Evolutionary conservation across 2,329 filamentous ascomycete genomes (phyloP), one percentile per base, ranked within the genome.

Genomic region (Alternaria dauci): DNA sequence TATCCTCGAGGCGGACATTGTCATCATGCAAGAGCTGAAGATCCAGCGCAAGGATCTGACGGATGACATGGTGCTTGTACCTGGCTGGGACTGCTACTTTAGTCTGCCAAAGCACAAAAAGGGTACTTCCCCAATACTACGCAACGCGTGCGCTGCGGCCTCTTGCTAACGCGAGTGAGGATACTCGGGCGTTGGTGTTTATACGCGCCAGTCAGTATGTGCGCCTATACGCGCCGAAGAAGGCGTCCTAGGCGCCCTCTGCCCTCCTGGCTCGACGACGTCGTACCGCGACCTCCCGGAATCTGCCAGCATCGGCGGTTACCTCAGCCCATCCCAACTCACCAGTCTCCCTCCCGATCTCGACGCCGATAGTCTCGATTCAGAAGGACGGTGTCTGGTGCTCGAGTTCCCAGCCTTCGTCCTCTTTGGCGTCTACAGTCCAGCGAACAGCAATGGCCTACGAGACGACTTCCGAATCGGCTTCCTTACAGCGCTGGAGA

Each of bases 11-110:
- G 89, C 94, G 54, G 95, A 99, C 77, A 95, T 99, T 65, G 88
- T 98, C 18, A 86, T 97, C 59, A 93, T 98, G 83, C 95, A 99
- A 78, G 95, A 98, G 79, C 89, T 93, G 43, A 99, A 98, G 80
- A 97, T 98, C 41, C 95, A 98, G 75, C 87, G 91, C 58, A 97
- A 97, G 76, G 94, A 97, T 69, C 83, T 99, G 1, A 86, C 85
- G 41, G 95, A 98, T 84, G 95, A 98, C 70, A 98, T 98, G 93
- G 94, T 98, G 9, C 83, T 98, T 34, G 88, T 98, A 0, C 89
- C 92, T 0, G 95, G 95, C 12, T 99, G 94, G 94, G 95, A 99
- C 76, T 94, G 94, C 66, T 97, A 90, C 80, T 97, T 97, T 80
- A 97, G 93, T 76, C 83, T 99, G 25, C 95, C 95, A 0, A 93